Conservation (phyloP, 73 alveolate genomes). For the Loxodes magnus region DNA sequence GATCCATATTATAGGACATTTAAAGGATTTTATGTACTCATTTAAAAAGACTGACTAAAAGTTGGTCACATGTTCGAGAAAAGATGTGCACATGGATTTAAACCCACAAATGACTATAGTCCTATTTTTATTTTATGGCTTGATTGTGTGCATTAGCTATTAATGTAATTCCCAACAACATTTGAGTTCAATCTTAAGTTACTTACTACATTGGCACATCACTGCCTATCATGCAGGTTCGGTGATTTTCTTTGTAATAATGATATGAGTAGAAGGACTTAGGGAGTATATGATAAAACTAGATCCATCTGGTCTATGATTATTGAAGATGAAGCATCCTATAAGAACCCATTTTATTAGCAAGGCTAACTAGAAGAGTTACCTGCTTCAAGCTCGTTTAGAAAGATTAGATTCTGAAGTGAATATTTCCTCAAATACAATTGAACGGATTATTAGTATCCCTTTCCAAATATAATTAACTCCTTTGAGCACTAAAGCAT, state of each 20-base stretch:
- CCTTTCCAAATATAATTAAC: no score
- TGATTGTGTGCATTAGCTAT: conserved; percentile 79
- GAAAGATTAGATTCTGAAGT: conserved; percentile 1
- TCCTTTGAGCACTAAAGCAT: no score
- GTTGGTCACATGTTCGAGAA: conserved; percentile 89
- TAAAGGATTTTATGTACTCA: conserved; percentile 81
- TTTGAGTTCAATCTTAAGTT: conserved; percentile 77
- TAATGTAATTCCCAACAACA: conserved; percentile 61
- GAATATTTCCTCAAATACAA: no score
- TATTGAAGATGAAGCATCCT: background rate
- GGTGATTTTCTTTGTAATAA: conserved; percentile 77
- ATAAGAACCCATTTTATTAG: conserved; percentile 10
- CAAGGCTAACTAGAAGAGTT: conserved; percentile 9
- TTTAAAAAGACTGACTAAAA: conserved; percentile 90
- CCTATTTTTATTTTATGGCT: conserved; percentile 88
- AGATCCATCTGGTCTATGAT: conserved; percentile 5
- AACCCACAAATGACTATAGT: conserved; percentile 55
- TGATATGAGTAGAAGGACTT: conserved; percentile 45
- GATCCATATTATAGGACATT: conserved; percentile 91
- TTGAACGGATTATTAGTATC: no score
- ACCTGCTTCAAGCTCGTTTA: background rate
- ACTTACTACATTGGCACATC: conserved; percentile 61
- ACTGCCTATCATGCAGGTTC: conserved; percentile 51
- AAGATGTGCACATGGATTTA: conserved; percentile 69
- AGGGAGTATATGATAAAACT: background rate